phyloP scores from a whole-genome alignment of 257 asterid species.

The Craterostigma plantagineum region DNA sequence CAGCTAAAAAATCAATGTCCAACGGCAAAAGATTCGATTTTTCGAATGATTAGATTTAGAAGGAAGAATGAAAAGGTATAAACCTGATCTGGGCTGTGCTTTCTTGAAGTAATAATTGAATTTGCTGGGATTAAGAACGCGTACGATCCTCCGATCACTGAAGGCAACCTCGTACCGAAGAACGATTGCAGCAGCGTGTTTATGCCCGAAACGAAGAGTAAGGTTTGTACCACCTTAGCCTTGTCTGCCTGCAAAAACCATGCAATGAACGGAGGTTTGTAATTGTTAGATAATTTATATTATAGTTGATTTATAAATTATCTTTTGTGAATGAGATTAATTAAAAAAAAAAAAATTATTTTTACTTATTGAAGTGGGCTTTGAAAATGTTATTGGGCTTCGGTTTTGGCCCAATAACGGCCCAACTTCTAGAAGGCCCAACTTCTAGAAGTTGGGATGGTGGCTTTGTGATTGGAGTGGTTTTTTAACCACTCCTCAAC shows the following conservation, averaged over 20 bases:
- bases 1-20: too few relatives aligned
- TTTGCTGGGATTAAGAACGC: conserved; percentile 42
- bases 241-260: conserved; percentile 37
- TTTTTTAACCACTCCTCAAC: too few relatives aligned
- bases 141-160: conserved; percentile 49
- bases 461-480: too few relatives aligned
- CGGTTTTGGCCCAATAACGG: too few relatives aligned
- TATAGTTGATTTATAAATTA: too few relatives aligned
- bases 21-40: conserved; percentile 1
- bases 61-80: not conserved
- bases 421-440: too few relatives aligned
- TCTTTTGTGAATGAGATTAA: too few relatives aligned
- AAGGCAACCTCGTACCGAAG: conserved; percentile 57
- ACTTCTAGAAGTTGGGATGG: too few relatives aligned
- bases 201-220: conserved; percentile 46
- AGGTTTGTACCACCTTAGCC: conserved; percentile 47
- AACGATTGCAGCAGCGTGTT: conserved; percentile 61
- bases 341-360: too few relatives aligned
- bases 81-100: conserved; percentile 33
- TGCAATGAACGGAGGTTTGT: not conserved
- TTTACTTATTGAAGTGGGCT: too few relatives aligned
- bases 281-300: too few relatives aligned
- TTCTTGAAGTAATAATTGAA: conserved; percentile 32
- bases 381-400: too few relatives aligned
- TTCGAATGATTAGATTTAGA: not conserved